A percentile compares a stretch with the other conserved stretches of the same genome.
These are phyloP conservation scores for Nicotiana benthamiana DNA, from an alignment of 257 asterid species.

Conservation along the genomic window DNA sequence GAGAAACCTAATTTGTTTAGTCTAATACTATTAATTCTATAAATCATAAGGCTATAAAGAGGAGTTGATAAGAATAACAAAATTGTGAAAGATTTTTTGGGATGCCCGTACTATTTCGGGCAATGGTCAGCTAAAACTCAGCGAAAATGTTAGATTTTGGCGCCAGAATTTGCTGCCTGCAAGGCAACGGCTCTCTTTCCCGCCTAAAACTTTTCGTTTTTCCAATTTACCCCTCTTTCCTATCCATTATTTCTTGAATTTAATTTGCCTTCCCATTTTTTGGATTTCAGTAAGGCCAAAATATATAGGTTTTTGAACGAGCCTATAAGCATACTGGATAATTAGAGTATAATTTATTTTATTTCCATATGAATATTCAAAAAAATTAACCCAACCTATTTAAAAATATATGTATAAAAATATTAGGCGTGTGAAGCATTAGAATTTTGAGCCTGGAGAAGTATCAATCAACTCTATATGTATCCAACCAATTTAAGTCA, in stretches of 20 bases:
- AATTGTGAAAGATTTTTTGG: not conserved
- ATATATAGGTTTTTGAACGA: too few relatives aligned
- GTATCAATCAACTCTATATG: too few relatives aligned
- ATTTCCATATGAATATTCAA: too few relatives aligned
- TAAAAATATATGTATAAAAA: too few relatives aligned
- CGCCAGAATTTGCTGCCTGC: slow-evolving; percentile 40
- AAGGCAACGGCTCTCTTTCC: slow-evolving; percentile 41
- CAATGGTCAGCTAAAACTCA: slow-evolving; percentile 30
- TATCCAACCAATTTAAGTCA: too few relatives aligned
- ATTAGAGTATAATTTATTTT: too few relatives aligned
- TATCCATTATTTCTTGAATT: not conserved
- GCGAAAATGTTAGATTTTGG: slow-evolving; percentile 21
- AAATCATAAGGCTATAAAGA: not conserved
- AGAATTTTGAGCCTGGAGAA: too few relatives aligned
- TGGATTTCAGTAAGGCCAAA: too few relatives aligned
- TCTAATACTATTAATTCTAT: not conserved
- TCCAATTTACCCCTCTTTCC: not conserved
- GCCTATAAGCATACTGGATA: too few relatives aligned
- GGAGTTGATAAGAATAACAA: not conserved
- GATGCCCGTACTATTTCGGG: slow-evolving; percentile 39
- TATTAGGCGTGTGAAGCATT: too few relatives aligned
- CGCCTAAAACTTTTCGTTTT: slow-evolving; percentile 1
- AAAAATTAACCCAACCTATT: too few relatives aligned
- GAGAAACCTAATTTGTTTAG: not conserved
- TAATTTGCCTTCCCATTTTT: not conserved